These are phyloP conservation scores for Forsythia suspensa DNA, from an alignment of 257 asterid genomes.

Conservation along the genomic window DNA sequence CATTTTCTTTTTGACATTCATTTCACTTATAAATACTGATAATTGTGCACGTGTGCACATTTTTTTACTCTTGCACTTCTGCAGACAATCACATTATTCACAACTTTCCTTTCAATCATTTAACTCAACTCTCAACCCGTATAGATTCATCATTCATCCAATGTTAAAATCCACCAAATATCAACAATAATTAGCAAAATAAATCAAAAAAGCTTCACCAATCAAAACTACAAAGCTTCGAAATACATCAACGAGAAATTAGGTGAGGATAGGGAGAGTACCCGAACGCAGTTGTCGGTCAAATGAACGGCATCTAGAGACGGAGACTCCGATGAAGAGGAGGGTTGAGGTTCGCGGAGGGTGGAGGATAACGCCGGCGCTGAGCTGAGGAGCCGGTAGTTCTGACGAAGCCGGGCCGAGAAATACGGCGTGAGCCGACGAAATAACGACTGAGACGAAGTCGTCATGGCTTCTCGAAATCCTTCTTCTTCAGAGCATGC, in stretches of 20 bases:
- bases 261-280: conserved; percentile 22
- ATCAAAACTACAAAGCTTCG: neutral
- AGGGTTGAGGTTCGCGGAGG: conserved; percentile 34
- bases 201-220: neutral
- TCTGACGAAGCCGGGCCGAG: conserved; percentile 60
- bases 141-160: neutral
- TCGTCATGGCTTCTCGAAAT: conserved; percentile 32
- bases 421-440: conserved; percentile 54
- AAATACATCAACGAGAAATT: neutral
- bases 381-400: conserved; percentile 61
- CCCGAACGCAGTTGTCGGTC: conserved; percentile 80
- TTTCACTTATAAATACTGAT: neutral
- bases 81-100: neutral
- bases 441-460: conserved; percentile 50
- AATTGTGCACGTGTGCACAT: neutral
- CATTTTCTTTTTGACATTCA: neutral
- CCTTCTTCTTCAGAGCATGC: neutral
- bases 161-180: neutral
- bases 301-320: conserved; percentile 46
- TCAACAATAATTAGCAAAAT: neutral
- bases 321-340: conserved; percentile 43
- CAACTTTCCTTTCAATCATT: neutral
- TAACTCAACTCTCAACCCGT: neutral
- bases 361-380: conserved; percentile 38
- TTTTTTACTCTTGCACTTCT: neutral